Percentiles rank a stretch among this genome's conserved stretches.
These are phyloP conservation scores for Crassisporium funariophilum DNA, from an alignment of 768 basidiomycete genomes.

Conservation along the genomic window DNA sequence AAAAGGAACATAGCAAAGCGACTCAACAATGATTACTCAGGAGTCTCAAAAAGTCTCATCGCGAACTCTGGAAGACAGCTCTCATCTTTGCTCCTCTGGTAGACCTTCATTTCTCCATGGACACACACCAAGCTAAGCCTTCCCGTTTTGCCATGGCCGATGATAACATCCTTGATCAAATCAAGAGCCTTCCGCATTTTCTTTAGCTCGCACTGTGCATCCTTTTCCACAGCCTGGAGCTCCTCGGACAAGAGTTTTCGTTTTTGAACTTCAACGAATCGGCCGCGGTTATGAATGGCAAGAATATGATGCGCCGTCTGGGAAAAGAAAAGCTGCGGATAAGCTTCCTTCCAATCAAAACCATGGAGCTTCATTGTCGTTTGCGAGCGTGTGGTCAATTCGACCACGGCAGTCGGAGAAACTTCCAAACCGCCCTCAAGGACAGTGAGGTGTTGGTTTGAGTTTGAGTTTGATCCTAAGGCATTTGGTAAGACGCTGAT, in stretches of 20 bases:
- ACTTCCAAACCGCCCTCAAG: slow-evolving; percentile 37
- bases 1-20: too few relatives aligned
- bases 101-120: slow-evolving; percentile 48
- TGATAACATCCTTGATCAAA: slow-evolving; percentile 49
- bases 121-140: slow-evolving; percentile 58
- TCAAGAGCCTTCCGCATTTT: slow-evolving; percentile 41
- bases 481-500: slow-evolving; percentile 29
- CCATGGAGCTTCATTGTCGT: slow-evolving; percentile 21
- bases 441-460: slow-evolving; percentile 24
- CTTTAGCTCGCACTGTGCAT: slow-evolving; percentile 37
- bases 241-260: slow-evolving; percentile 41
- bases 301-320: slow-evolving; percentile 64
- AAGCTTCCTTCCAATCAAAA: slow-evolving; percentile 60
- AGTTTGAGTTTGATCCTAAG: slow-evolving; percentile 8
- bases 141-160: slow-evolving; percentile 52
- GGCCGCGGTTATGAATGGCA: slow-evolving; percentile 57
- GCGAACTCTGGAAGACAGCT: slow-evolving; percentile 49
- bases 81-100: slow-evolving; percentile 44
- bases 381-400: slow-evolving; percentile 47
- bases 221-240: slow-evolving; percentile 31
- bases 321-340: slow-evolving; percentile 70
- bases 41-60: slow-evolving; percentile 33
- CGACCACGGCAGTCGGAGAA: slow-evolving; percentile 45
- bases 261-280: slow-evolving; percentile 53
- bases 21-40: slow-evolving; percentile 4